Base-by-base conservation (phyloP, 1,284 basidiomycete species). In the Moesziomyces parantarcticus region DNA sequence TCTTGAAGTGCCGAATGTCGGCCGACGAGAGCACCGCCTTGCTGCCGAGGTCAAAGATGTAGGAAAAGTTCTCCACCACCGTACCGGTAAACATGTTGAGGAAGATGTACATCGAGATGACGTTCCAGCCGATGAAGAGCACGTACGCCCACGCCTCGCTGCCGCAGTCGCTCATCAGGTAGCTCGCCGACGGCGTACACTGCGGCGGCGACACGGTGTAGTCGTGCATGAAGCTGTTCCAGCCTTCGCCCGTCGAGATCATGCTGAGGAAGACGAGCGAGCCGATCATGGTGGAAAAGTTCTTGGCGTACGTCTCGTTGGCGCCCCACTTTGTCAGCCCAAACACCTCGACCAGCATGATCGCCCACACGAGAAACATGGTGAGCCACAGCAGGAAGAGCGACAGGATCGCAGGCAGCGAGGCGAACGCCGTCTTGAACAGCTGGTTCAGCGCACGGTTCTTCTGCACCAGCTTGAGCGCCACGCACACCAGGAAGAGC, bases 1-100 rank as follows among this genome's bases (percentile, higher is more conserved):
- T 92, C 86, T 99, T 99, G 88, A 94, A 98, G 1, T 90, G 50
- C 3, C 83, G 75, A 58, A 84, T 82, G 54, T 83, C 77, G 76
- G 93, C 91, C 48, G 96, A 88, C 22, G 91, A 92, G 45, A 98
- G 90, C 0, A 91, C 90, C 57, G 90, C 91, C 26, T 90, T 89
- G n/a, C 91, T 91, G 21, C 92, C 91, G 7, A 92, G 89, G 53
- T 97, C 94, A 85, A 95, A 96, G 10, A 98, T 93, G 84, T 96
- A 97, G 21, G 93, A 92, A 84, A 99, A 98, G 81, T 92, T 97
- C 84, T 98, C 92, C 77, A 98, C 94, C 58, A 98, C 92, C 68
- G 95, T 93, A 91, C 90, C 91, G 88, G 75, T 67, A 44, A 78
- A 58, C 59, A 78, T 90, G 86, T 97, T 97, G 76, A 93, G 88